These are phyloP conservation scores for Fonsecaea monophora DNA, from an alignment of 2,329 filamentous ascomycete genomes.

Conservation along the genomic window DNA sequence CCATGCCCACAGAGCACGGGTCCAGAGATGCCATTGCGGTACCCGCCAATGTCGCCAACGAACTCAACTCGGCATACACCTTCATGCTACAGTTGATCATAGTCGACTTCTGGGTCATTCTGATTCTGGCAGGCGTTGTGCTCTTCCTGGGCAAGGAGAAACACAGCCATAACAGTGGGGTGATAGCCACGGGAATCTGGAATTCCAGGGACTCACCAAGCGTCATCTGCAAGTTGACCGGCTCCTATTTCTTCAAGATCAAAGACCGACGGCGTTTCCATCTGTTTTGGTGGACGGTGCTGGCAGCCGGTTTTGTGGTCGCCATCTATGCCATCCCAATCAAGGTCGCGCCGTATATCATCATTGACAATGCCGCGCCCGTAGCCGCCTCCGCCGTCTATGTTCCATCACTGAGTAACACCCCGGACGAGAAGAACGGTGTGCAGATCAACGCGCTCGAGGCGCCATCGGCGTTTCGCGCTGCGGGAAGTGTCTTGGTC, in stretches of 20 bases:
- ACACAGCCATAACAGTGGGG: conserved; percentile 21
- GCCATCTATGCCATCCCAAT: conserved; percentile 20
- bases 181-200: conserved; percentile 20
- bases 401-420: conserved; percentile 2
- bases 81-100: conserved; percentile 22
- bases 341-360: conserved; percentile 20
- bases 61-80: conserved; percentile 21
- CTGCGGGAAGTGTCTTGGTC: conserved; percentile 9
- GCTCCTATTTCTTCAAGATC: conserved; percentile 14
- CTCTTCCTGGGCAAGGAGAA: conserved; percentile 18
- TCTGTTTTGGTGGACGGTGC: conserved; percentile 7
- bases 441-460: conserved; percentile 19
- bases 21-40: conserved; percentile 13
- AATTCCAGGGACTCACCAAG: conserved; percentile 13
- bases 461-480: conserved; percentile 18
- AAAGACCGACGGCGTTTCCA: conserved; percentile 14
- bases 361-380: conserved; percentile 16
- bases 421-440: background rate
- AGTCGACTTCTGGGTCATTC: conserved; percentile 13
- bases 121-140: conserved; percentile 15
- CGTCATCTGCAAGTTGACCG: conserved; percentile 12
- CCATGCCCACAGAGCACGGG: conserved; percentile 13
- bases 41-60: conserved; percentile 12
- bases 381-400: conserved; percentile 12
- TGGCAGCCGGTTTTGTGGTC: conserved; percentile 10